phyloP scores from a whole-genome alignment of 495 filamentous ascomycete species.

The Aspergillus sparsus region DNA sequence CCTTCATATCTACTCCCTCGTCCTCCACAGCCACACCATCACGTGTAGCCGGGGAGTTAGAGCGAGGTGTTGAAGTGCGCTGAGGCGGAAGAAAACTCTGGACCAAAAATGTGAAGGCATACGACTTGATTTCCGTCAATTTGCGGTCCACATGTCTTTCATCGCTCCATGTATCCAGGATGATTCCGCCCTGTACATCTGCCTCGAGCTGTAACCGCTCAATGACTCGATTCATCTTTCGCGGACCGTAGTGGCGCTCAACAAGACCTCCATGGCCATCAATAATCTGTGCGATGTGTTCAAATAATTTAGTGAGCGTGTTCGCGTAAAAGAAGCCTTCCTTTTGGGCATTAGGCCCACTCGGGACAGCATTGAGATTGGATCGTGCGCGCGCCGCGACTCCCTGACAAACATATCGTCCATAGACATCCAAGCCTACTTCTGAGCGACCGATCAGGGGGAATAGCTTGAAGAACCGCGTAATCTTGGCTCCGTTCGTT shows the following conservation, averaged over 20 bases:
- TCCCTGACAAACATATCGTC: conserved; percentile 90
- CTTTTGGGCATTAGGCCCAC: conserved; percentile 54
- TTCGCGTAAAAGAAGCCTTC: conserved; percentile 91
- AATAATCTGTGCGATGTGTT: conserved; percentile 95
- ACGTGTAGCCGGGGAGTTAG: conserved; percentile 64
- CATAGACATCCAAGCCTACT: conserved; percentile 90
- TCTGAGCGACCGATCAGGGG: conserved; percentile 89
- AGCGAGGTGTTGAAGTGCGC: conserved; percentile 53
- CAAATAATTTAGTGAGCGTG: conserved; percentile 87
- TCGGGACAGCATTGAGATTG: conserved; percentile 67
- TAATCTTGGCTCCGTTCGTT: conserved; percentile 81
- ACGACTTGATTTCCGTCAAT: conserved; percentile 91
- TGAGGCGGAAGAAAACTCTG: conserved; percentile 85
- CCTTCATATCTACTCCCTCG: conserved; percentile 92
- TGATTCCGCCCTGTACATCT: conserved; percentile 95
- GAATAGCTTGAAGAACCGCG: conserved; percentile 96
- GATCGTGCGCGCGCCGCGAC: conserved; percentile 79
- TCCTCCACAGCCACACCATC: conserved; percentile 66
- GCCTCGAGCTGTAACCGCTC: conserved; percentile 91
- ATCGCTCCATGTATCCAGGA: conserved; percentile 93
- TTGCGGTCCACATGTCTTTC: conserved; percentile 80
- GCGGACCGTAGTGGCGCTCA: conserved; percentile 86
- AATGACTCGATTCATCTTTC: conserved; percentile 95
- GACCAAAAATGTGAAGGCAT: conserved; percentile 94
- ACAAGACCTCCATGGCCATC: conserved; percentile 87